Conservation (phyloP, 2,329 filamentous ascomycete species). For the Coniochaeta sp. region DNA sequence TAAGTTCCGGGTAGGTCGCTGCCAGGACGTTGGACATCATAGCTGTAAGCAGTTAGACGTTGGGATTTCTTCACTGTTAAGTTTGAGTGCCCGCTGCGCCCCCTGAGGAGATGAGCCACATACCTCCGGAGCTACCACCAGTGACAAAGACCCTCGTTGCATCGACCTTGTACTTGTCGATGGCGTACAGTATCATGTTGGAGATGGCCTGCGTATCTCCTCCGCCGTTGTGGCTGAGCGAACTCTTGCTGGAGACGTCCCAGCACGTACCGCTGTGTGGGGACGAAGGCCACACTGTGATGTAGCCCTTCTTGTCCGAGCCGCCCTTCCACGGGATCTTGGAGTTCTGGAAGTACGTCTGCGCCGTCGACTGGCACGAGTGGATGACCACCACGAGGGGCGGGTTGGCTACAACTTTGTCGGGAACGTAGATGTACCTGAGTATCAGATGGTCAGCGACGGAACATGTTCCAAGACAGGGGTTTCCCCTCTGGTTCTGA, state of each 20-base stretch:
- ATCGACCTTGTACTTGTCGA: slow-evolving; percentile 35
- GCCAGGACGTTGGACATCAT: slow-evolving; percentile 46
- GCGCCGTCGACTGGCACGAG: slow-evolving; percentile 45
- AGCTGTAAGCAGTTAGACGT: slow-evolving; percentile 9
- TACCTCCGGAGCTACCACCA: slow-evolving; percentile 13
- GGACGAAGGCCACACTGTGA: slow-evolving; percentile 28
- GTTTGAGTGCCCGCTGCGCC: too few relatives aligned
- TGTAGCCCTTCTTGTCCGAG: slow-evolving; percentile 41
- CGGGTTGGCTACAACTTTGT: slow-evolving; percentile 37
- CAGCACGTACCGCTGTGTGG: slow-evolving; percentile 36
- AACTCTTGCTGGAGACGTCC: slow-evolving; percentile 43
- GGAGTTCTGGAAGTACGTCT: slow-evolving; percentile 35
- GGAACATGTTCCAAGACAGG: neutral
- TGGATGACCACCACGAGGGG: slow-evolving; percentile 43
- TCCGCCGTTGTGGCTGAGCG: slow-evolving; percentile 35
- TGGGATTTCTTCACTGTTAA: too few relatives aligned
- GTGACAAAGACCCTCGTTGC: slow-evolving; percentile 35
- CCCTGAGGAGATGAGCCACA: neutral
- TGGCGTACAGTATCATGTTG: slow-evolving; percentile 40
- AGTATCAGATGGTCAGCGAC: neutral
- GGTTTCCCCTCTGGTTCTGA: neutral
- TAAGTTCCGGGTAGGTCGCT: slow-evolving; percentile 40
- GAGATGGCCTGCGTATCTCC: slow-evolving; percentile 39
- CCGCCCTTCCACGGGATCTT: slow-evolving; percentile 34
- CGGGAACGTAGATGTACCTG: slow-evolving; percentile 35